Evolutionary conservation across 2,329 filamentous ascomycete species (phyloP), one percentile per base, ranked within the genome.

Genomic region (Ceratocystis destructans): DNA sequence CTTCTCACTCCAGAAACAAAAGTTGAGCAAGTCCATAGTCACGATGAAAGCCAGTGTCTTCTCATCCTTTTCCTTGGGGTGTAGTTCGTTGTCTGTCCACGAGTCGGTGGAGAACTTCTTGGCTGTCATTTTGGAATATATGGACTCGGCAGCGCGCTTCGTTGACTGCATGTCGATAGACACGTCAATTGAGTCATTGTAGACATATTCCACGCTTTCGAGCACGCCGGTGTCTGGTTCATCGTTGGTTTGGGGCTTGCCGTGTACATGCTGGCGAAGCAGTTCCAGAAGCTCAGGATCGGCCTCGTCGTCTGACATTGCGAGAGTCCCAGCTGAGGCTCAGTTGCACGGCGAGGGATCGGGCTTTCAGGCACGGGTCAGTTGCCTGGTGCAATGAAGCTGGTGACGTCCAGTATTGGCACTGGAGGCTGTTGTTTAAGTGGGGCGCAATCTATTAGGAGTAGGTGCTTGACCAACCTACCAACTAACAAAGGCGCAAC

Each of bases 1-100:
- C 57, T 76, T 73, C 64, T 89, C 87, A 15, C 90, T 95, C 94
- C 94, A 99, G 75, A 99, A 99, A 25, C 87, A 95, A 73, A 97
- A 99, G 74, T 99, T 99, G 63, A 99, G 78, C 33, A 99, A 76
- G 74, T 99, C 94, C 90, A 99, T 96, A 22, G 89, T 90, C 74
- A 99, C 97, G 71, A 99, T 93, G 74, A 99, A 97, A 69, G 89
- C 87, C 25, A 96, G 84, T 0, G 90, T 92, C 63, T 76, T 81
- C 72, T 90, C 88, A 73, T 95, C 87, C 72, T 90, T 90, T 53
- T 83, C 72, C 74, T 92, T 88, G 1, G 94, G 94, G 72, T 99
- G 94, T 48, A 99, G 79, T 73, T 94, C 89, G 75, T 97, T 91
- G 72, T 88, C 82, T 15, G 89, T 84, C 94, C 94, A 99, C 7